Percentiles rank a stretch among this genome's conserved stretches.
Conservation (phyloP, 225 moss, liverwort and hornwort genomes). For the Sphagnum contortum region DNA sequence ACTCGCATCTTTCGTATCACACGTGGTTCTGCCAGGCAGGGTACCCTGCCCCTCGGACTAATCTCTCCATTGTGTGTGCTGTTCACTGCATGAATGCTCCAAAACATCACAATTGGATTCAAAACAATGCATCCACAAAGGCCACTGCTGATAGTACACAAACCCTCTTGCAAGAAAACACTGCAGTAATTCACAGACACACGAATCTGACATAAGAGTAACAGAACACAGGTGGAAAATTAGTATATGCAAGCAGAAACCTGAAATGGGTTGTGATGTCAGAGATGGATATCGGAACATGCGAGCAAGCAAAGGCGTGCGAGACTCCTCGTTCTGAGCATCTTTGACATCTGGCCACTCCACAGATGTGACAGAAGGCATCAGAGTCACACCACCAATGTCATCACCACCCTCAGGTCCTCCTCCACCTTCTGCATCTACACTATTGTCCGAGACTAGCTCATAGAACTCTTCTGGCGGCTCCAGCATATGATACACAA, state of each 20-base stretch:
- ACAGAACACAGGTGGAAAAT: too few relatives aligned
- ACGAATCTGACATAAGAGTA: too few relatives aligned
- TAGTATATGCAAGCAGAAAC: too few relatives aligned
- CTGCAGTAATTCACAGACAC: too few relatives aligned
- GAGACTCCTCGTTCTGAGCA: conserved; percentile 50
- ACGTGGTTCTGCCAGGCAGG: conserved; percentile 58
- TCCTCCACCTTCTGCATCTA: too few relatives aligned
- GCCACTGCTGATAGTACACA: too few relatives aligned
- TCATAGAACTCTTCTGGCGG: conserved; percentile 65
- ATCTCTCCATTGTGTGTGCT: conserved; percentile 12
- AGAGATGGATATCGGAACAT: conserved; percentile 56
- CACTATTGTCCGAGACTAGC: conserved; percentile 23
- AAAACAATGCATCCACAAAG: too few relatives aligned
- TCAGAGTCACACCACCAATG: conserved; percentile 14
- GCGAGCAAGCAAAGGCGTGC: conserved; percentile 57
- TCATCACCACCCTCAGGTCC: conserved; percentile 19
- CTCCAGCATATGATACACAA: conserved; percentile 96
- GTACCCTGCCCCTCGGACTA: conserved; percentile 20
- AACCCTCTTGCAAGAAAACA: too few relatives aligned
- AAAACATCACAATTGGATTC: too few relatives aligned
- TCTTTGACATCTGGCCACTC: conserved; percentile 75
- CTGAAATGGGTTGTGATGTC: neutral
- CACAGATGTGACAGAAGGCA: conserved; percentile 59
- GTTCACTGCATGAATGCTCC: too few relatives aligned
- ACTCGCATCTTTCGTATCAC: conserved; percentile 56